Conservation (phyloP, 2,329 filamentous ascomycete genomes). For the Cordyceps pruinosa region DNA sequence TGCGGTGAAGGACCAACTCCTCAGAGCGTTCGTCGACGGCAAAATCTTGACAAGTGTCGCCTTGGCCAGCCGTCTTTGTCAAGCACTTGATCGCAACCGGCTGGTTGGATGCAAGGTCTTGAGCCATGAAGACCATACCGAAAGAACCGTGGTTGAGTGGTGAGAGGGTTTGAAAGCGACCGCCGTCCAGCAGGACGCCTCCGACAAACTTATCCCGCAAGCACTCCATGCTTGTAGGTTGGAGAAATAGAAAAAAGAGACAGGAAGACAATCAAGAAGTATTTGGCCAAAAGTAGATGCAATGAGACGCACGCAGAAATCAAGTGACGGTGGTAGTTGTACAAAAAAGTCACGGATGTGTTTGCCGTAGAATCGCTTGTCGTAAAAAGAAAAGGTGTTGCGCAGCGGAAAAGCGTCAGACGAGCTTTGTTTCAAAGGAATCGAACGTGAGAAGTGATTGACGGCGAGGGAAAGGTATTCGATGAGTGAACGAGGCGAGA, state of each 20-base stretch:
- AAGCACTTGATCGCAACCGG: conserved; percentile 94
- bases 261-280: conserved; percentile 20
- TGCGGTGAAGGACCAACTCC: conserved; percentile 71
- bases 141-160: conserved; percentile 98
- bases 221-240: conserved; percentile 60
- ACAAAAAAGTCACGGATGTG: conserved; percentile 11
- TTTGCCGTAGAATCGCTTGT: conserved; percentile 8
- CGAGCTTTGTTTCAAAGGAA: conserved; percentile 1
- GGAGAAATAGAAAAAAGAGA: conserved; percentile 13
- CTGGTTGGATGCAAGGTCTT: conserved; percentile 67
- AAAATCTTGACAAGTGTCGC: conserved; percentile 55
- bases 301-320: conserved; percentile 21
- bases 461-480: not conserved
- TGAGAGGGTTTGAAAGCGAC: conserved; percentile 84
- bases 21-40: conserved; percentile 77
- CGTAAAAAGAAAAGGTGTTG: conserved; percentile 2
- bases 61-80: conserved; percentile 67
- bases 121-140: conserved; percentile 94
- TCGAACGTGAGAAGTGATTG: conserved; percentile 8
- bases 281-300: conserved; percentile 22
- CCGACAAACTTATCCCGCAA: conserved; percentile 74
- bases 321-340: conserved; percentile 14
- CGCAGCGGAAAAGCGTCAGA: not conserved
- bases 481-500: conserved; percentile 16
- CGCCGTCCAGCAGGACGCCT: conserved; percentile 68